phyloP scores from a whole-genome alignment of 495 filamentous ascomycete genomes.

The Aspergillus campestris region DNA sequence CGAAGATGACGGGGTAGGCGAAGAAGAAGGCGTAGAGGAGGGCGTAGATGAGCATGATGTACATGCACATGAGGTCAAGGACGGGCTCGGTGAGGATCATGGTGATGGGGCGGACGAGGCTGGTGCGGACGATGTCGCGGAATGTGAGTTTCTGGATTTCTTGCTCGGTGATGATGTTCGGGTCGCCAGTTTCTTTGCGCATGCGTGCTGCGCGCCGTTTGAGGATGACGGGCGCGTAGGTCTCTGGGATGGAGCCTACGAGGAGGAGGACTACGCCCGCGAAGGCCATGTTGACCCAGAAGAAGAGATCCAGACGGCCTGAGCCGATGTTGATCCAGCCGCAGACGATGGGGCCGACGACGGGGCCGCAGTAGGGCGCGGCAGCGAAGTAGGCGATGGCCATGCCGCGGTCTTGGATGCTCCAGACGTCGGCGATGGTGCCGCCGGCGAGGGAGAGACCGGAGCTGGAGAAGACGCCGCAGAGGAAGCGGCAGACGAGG shows the following conservation, averaged over 20 bases:
- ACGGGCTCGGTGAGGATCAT: conserved; percentile 44
- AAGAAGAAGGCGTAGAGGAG: conserved; percentile 70
- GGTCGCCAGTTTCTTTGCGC: conserved; percentile 49
- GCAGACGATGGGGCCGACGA: conserved; percentile 50
- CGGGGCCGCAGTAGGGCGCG: conserved; percentile 46
- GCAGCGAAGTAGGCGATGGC: conserved; percentile 52
- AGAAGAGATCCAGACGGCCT: conserved; percentile 51
- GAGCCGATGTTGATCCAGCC: conserved; percentile 45
- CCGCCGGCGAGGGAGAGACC: conserved; percentile 56
- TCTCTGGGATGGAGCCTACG: conserved; percentile 47
- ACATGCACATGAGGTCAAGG: conserved; percentile 51
- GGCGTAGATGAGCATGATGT: conserved; percentile 60
- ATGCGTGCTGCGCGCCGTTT: conserved; percentile 44
- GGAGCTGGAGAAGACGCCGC: conserved; percentile 50
- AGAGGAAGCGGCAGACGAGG: conserved; percentile 49
- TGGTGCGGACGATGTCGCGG: conserved; percentile 38
- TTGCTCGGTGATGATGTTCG: conserved; percentile 46
- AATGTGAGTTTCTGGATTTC: conserved; percentile 19
- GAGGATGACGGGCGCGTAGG: conserved; percentile 55
- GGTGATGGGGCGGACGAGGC: conserved; percentile 30
- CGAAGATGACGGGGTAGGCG: conserved; percentile 57
- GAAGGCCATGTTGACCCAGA: conserved; percentile 26
- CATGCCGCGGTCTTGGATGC: conserved; percentile 47
- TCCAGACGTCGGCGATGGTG: conserved; percentile 54
- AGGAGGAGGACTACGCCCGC: conserved; percentile 42